Percentiles rank a stretch among this genome's conserved stretches.
Evolutionary conservation across 1,284 basidiomycete species (phyloP).

Genomic region (Sporisorium sorghi): DNA sequence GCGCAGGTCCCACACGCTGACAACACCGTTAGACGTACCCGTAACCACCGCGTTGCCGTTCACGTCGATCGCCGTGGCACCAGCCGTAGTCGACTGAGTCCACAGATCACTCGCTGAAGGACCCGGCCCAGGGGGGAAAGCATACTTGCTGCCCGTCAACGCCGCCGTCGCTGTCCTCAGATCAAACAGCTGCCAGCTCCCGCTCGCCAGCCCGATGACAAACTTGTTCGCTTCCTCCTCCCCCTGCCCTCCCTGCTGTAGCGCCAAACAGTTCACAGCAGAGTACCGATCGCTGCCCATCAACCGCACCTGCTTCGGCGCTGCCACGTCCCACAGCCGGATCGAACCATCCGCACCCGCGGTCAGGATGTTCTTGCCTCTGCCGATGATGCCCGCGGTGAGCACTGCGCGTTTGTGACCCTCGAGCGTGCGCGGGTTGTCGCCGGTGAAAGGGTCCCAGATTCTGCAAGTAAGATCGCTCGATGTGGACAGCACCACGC

Average conservation of each 20-base stretch:
- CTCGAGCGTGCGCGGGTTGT: constrained; percentile 75
- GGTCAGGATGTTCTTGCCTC: constrained; percentile 76
- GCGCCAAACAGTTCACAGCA: constrained; percentile 72
- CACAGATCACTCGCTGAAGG: constrained; percentile 72
- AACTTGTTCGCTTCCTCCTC: constrained; percentile 26
- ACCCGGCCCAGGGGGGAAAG: constrained; percentile 48
- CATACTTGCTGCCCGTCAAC: constrained; percentile 71
- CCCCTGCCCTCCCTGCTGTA: constrained; percentile 14
- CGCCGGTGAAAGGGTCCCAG: constrained; percentile 72
- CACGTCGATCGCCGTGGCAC: constrained; percentile 45
- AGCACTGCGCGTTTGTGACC: constrained; percentile 76
- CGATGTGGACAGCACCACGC: constrained; percentile 75
- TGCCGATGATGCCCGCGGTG: constrained; percentile 75
- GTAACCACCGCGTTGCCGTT: constrained; percentile 74
- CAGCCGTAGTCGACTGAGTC: constrained; percentile 72
- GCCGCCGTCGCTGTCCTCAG: constrained; percentile 72
- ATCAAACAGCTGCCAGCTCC: constrained; percentile 75
- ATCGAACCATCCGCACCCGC: constrained; percentile 77
- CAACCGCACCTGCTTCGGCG: constrained; percentile 71
- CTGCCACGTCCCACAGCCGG: constrained; percentile 79
- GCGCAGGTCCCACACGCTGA: constrained; percentile 75
- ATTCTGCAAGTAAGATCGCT: constrained; percentile 77
- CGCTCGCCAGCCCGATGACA: constrained; percentile 74
- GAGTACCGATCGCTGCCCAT: constrained; percentile 69
- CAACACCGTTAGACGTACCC: constrained; percentile 76